Evolutionary conservation across 169 alveolate genomes (phyloP), one percentile per base, ranked within the genome.

Genomic region (Babesia ovata): DNA sequence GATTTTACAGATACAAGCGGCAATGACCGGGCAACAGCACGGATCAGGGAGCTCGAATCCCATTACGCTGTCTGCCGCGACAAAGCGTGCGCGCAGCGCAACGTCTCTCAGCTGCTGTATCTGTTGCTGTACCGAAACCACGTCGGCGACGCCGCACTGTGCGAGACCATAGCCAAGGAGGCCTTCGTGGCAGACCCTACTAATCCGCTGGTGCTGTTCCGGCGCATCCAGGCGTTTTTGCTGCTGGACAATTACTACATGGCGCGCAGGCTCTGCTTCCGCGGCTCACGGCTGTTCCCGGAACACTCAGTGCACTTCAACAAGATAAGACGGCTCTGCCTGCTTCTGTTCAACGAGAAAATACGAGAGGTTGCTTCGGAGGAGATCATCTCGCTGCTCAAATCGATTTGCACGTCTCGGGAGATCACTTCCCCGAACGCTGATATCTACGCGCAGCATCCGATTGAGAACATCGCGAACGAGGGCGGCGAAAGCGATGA

Each of bases 91-190:
- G 66, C 42, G 42, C 54, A 67, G 53, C 50, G 65, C 33, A 54
- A 54, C 58, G 44, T 67, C 29, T 28, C 67, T 2, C 21, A 29
- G 57, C 65, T 67, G 33, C 53, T 67, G 44, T 67, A 52, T 48
- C 52, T 67, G 36, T 56, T 67, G 17, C 58, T 67, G 13, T 12
- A 22, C 44, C 63, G 76, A 22, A 48, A 67, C 65, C 50, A 67
- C 44, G 45, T 54, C 17, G 76, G 76, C 56, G 76, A 67, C 24
- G 76, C 65, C 36, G 66, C n/a, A 33, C 53, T 67, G n/a, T 67
- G 76, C 60, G 76, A 67, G 21, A 33, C 44, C 17, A 17, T 67
- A 29, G 76, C 76, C 13, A 9, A 65, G 11, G 66, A 49, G 54
- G 76, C 76, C 16, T 52, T 29, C 22, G 0, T 28, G 26, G 53